phyloP scores from a whole-genome alignment of 2,329 filamentous ascomycete genomes.

The Phialophora expanda region DNA sequence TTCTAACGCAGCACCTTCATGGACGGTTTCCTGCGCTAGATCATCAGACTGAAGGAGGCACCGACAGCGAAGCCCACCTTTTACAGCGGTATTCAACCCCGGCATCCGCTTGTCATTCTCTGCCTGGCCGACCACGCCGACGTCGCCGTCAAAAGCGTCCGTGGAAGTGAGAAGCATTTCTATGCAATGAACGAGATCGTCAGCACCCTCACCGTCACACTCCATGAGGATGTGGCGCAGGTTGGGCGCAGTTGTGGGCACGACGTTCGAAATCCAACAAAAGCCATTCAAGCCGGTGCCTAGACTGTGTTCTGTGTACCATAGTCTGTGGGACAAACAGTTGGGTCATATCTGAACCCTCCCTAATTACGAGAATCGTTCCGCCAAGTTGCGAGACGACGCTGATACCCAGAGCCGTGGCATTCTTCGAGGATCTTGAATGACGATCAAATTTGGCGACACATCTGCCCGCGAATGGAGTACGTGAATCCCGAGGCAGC shows the following conservation, averaged over 20 bases:
- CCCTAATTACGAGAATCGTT: no score
- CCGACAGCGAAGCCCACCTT: neutral
- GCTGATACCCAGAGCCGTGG: no score
- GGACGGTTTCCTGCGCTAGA: conserved; percentile 19
- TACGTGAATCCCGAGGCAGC: no score
- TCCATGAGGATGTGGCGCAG: conserved; percentile 14
- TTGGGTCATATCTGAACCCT: no score
- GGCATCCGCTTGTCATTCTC: conserved; percentile 13
- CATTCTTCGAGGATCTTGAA: no score
- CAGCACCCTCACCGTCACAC: conserved; percentile 19
- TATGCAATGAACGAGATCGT: conserved; percentile 21
- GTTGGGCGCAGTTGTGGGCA: conserved; percentile 17
- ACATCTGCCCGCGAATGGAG: no score
- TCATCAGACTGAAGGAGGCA: conserved; percentile 11
- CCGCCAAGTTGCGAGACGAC: no score
- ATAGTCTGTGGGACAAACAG: neutral
- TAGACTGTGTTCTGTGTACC: neutral
- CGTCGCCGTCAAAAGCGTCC: conserved; percentile 18
- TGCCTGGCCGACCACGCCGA: conserved; percentile 21
- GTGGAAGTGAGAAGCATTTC: conserved; percentile 15
- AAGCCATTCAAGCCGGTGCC: no score
- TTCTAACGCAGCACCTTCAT: conserved; percentile 24
- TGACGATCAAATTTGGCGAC: no score
- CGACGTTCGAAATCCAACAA: conserved; percentile 13
- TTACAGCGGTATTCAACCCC: conserved; percentile 11